Conservation (phyloP, 495 filamentous ascomycete species). For the Aspergillus ellipticus region DNA sequence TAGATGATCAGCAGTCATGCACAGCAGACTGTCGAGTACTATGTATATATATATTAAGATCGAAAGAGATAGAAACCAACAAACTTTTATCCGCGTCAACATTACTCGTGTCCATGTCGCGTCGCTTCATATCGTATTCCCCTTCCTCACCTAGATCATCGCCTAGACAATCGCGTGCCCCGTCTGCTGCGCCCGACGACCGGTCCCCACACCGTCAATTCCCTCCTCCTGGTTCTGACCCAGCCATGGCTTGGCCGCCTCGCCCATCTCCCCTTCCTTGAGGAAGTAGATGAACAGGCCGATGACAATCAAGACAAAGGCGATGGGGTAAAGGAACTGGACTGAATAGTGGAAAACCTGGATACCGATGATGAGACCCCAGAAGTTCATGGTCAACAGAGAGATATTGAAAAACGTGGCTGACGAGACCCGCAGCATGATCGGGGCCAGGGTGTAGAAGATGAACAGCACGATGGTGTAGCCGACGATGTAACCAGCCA, state of each 20-base stretch:
- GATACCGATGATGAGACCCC: slow-evolving; percentile 87
- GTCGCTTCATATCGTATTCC: neutral
- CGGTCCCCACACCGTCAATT: slow-evolving; percentile 50
- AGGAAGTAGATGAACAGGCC: slow-evolving; percentile 81
- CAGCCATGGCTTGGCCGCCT: slow-evolving; percentile 90
- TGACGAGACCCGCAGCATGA: slow-evolving; percentile 78
- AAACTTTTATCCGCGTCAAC: neutral
- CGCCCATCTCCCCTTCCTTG: slow-evolving; percentile 67
- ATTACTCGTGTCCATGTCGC: neutral
- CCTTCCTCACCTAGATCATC: neutral
- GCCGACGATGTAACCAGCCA: slow-evolving; percentile 77
- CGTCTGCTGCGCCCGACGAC: slow-evolving; percentile 1
- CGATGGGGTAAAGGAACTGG: slow-evolving; percentile 90
- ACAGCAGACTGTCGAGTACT: neutral
- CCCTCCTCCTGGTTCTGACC: slow-evolving; percentile 78
- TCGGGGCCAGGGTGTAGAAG: slow-evolving; percentile 83
- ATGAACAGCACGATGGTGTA: slow-evolving; percentile 76
- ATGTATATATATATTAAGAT: neutral
- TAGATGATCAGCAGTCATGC: neutral
- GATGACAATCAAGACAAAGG: slow-evolving; percentile 84
- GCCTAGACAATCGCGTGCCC: neutral
- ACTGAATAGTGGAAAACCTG: slow-evolving; percentile 77
- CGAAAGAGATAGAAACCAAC: neutral
- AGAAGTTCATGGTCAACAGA: slow-evolving; percentile 91
- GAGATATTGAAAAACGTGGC: slow-evolving; percentile 98